Base-by-base conservation (phyloP, 2,329 filamentous ascomycete species). In the Fusarium marasasianum region DNA sequence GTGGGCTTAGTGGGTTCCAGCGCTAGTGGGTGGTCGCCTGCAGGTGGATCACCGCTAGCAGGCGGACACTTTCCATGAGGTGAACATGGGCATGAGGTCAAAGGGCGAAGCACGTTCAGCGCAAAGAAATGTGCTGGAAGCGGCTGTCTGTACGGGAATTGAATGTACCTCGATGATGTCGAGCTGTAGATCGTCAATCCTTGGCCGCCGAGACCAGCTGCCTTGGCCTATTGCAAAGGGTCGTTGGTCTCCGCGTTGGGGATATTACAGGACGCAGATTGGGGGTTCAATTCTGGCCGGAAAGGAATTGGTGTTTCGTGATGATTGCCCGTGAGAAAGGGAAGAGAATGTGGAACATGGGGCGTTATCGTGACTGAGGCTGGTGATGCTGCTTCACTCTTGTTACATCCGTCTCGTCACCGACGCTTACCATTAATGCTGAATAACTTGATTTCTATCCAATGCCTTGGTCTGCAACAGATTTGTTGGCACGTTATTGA, bases 11-110 rank as follows among this genome's bases (percentile, higher is more conserved):
- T 77, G 75, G 75, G 66, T 58, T 76, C 69, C 62, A 74, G 58
- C 62, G 57, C 57, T 70, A 69, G 64, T 77, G 74, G 75, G 65
- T 77, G 62, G 76, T 74, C 72, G 76, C 72, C 76, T 77, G 76
- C 76, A 78, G 72, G 76, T 77, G 75, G 75, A 77, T 77, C 75
- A 76, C 76, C 72, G 65, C 71, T 78, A 77, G 65, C 63, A 67
- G 24, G 50, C 66, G 66, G 67, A 48, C 65, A 73, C 64, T 74
- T 72, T 72, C 61, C 63, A 72, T 73, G 50, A 64, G 50, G 60
- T 65, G 60, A 51, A 55, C 33, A 43, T 48, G 44, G 45, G 35
- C 38, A 33, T 65, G 60, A 64, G 58, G 62, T 40, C 51, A 38
- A 54, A 54, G 51, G 35, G 41, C 20, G 41, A 58, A 29, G 41